A percentile compares a stretch with the other conserved stretches of the same genome.
These are phyloP conservation scores for Mycena amicta DNA, from an alignment of 768 basidiomycete species.

Conservation along the genomic window DNA sequence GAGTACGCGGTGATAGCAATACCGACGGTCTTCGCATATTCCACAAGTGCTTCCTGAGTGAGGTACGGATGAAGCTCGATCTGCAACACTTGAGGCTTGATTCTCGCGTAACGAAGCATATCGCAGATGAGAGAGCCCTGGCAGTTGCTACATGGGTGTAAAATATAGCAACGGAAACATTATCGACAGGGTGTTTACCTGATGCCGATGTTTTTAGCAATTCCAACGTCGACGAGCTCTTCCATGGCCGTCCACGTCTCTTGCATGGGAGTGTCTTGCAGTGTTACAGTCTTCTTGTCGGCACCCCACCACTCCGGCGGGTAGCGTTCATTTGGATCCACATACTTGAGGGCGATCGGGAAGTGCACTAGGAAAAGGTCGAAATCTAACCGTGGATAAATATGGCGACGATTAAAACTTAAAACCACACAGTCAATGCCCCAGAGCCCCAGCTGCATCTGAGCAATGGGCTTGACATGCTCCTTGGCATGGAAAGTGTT, in stretches of 20 bases:
- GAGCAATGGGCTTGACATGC: conserved; percentile 58
- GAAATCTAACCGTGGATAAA: conserved; percentile 49
- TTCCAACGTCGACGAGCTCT: conserved; percentile 67
- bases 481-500: conserved; percentile 86
- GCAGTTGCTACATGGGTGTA: conserved; percentile 58
- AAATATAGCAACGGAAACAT: no score
- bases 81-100: conserved; percentile 71
- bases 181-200: no score
- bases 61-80: conserved; percentile 75
- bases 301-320: conserved; percentile 84
- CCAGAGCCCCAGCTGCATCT: conserved; percentile 77
- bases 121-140: conserved; percentile 73
- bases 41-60: conserved; percentile 57
- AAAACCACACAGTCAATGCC: conserved; percentile 53
- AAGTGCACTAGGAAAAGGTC: conserved; percentile 85
- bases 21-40: conserved; percentile 55
- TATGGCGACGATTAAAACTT: not conserved
- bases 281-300: conserved; percentile 48
- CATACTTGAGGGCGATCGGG: conserved; percentile 80
- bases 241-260: conserved; percentile 90
- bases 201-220: conserved; percentile 79
- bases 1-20: conserved; percentile 72
- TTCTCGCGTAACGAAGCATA: conserved; percentile 75
- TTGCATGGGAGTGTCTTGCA: conserved; percentile 67
- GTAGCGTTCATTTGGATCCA: conserved; percentile 74